These are phyloP conservation scores for Cudoniella acicularis DNA, from an alignment of 495 filamentous ascomycete species.

Conservation along the genomic window DNA sequence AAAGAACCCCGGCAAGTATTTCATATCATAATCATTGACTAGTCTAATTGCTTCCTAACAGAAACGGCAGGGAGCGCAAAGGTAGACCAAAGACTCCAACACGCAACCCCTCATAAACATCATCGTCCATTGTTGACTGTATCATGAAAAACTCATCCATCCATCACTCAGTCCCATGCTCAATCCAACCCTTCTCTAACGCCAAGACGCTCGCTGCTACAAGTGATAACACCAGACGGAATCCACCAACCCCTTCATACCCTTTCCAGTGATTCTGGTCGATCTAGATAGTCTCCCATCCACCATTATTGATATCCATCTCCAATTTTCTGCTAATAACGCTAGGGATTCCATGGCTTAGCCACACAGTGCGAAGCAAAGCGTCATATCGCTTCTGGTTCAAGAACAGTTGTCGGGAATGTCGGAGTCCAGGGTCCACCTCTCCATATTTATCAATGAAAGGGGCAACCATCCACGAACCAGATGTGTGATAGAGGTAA, in stretches of 20 bases:
- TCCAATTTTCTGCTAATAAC: conserved; percentile 86
- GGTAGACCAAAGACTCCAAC: not conserved
- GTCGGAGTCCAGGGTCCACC: conserved; percentile 79
- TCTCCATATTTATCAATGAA: conserved; percentile 96
- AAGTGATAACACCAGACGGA: not conserved
- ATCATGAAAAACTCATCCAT: not conserved
- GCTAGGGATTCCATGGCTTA: conserved; percentile 82
- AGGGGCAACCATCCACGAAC: conserved; percentile 80
- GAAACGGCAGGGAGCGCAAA: no score
- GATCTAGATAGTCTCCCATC: conserved; percentile 82
- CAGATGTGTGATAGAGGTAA: conserved; percentile 76
- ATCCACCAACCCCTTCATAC: not conserved
- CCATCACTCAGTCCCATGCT: no score
- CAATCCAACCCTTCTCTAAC: not conserved
- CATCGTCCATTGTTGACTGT: not conserved
- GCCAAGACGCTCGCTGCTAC: not conserved
- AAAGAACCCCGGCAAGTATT: no score
- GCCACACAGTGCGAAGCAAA: conserved; percentile 80
- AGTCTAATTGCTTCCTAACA: not conserved
- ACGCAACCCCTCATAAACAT: not conserved
- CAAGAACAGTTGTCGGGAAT: conserved; percentile 79
- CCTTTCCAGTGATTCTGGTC: not conserved
- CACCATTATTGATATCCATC: conserved; percentile 91
- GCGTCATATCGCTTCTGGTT: conserved; percentile 92
- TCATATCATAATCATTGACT: not conserved